Evolutionary conservation across 2,329 filamentous ascomycete genomes (phyloP).

Genomic region (Aspergillus arachidicola): DNA sequence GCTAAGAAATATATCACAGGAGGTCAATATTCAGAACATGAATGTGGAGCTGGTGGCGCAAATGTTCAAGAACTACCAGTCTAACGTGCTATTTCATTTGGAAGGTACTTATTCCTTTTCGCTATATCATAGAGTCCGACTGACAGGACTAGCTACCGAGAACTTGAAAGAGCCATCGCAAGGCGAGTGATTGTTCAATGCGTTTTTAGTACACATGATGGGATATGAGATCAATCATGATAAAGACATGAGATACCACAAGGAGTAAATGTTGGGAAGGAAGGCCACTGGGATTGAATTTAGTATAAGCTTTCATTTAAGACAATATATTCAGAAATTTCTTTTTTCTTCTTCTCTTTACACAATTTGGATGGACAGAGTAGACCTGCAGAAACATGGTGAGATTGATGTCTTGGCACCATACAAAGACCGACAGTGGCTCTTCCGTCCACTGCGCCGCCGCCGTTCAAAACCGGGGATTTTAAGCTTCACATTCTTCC

Average conservation of each 20-base stretch:
- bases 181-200: slow-evolving; percentile 22
- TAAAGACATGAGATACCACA: background rate
- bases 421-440: slow-evolving; percentile 21
- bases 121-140: background rate
- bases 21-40: slow-evolving; percentile 99
- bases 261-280: background rate
- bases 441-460: slow-evolving; percentile 16
- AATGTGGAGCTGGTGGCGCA: slow-evolving; percentile 96
- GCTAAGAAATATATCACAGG: slow-evolving; percentile 54
- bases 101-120: slow-evolving; percentile 66
- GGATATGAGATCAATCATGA: background rate
- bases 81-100: slow-evolving; percentile 93
- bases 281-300: background rate
- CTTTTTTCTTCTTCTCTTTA: background rate
- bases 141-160: slow-evolving; percentile 67
- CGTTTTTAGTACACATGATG: background rate
- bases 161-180: slow-evolving; percentile 77
- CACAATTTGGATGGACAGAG: background rate
- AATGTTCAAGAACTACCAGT: slow-evolving; percentile 99
- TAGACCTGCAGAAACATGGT: background rate
- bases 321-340: background rate
- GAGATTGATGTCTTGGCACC: slow-evolving; percentile 19
- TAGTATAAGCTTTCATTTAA: background rate
- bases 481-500: slow-evolving; percentile 11
- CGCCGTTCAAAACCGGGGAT: slow-evolving; percentile 19